A percentile compares a stretch with the other conserved stretches of the same genome.
Evolutionary conservation across 495 filamentous ascomycete species (phyloP).

Genomic region (Aspergillus heteromorphus): DNA sequence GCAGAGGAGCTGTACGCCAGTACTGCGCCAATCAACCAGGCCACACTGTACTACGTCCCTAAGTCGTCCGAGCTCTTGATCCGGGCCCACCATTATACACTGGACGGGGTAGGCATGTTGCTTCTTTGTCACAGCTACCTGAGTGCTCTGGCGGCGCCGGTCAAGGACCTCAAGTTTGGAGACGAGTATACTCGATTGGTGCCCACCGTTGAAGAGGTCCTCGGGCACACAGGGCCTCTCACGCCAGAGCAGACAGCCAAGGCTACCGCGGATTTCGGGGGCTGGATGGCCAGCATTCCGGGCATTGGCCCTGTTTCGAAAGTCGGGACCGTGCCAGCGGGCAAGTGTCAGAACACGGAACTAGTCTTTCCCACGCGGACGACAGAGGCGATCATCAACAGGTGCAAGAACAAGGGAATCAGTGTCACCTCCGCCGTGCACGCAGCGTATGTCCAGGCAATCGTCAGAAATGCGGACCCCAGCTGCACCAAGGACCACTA

Average conservation of each 20-base stretch:
- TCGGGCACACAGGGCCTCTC: not conserved
- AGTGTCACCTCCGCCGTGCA: conserved; percentile 7
- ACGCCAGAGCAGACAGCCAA: not conserved
- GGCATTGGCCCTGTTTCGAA: not conserved
- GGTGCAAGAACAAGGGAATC: not conserved
- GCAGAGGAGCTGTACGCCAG: conserved; percentile 16
- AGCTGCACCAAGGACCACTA: not conserved
- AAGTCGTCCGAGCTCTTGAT: conserved; percentile 19
- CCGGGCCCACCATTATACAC: not conserved
- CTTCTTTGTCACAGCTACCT: not conserved
- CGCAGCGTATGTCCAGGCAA: conserved; percentile 1
- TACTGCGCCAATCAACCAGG: conserved; percentile 12
- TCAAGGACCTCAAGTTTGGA: not conserved
- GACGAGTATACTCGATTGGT: not conserved
- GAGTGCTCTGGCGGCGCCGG: not conserved
- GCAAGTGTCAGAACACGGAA: not conserved
- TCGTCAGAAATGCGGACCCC: conserved; percentile 1
- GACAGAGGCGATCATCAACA: not conserved
- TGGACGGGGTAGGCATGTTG: conserved; percentile 1
- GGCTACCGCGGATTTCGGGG: not conserved
- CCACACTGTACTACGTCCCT: conserved; percentile 22
- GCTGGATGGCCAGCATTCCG: not conserved
- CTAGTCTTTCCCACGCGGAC: not conserved
- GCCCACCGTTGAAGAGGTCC: not conserved
- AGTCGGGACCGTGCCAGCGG: not conserved